These are phyloP conservation scores for Cystofilobasidium ferigula DNA, from an alignment of 768 basidiomycete genomes.

Conservation along the genomic window DNA sequence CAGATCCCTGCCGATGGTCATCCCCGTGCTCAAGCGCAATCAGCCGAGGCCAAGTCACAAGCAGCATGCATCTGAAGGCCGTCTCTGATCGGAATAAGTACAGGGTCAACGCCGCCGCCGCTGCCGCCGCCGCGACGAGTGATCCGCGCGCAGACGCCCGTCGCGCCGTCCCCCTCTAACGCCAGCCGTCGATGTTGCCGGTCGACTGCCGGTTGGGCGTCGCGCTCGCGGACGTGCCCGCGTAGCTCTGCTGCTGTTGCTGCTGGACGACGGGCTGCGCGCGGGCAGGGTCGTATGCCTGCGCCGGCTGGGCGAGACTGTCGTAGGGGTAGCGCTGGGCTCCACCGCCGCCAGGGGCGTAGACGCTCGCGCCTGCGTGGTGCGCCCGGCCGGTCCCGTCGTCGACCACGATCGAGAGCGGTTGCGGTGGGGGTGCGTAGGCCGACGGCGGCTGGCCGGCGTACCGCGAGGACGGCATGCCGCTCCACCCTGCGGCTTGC, in stretches of 20 bases:
- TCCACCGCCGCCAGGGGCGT: conserved; percentile 17
- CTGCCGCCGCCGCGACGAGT: too few species aligned
- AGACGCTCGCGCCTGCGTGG: conserved; percentile 1
- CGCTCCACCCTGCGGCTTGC: conserved; percentile 20
- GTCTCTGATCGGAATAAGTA: too few species aligned
- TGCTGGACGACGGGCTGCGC: neutral
- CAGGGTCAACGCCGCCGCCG: too few species aligned
- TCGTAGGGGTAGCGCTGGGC: neutral
- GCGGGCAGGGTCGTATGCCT: neutral
- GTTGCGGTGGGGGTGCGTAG: conserved; percentile 12
- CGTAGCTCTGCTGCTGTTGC: neutral
- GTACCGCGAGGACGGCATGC: neutral
- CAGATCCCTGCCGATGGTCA: too few species aligned
- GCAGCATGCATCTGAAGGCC: too few species aligned
- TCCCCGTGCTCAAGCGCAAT: too few species aligned
- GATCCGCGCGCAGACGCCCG: too few species aligned
- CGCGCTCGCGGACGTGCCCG: neutral
- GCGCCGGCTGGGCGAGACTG: conserved; percentile 8
- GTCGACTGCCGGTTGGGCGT: neutral
- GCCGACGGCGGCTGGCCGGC: neutral
- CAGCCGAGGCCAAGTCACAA: too few species aligned
- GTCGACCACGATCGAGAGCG: conserved; percentile 16
- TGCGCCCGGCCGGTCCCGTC: conserved; percentile 8
- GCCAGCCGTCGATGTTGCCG: neutral
- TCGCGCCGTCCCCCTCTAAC: neutral